Percentiles rank a stretch among this genome's conserved stretches.
Conservation (phyloP, 2,329 filamentous ascomycete species). For the Aspergillus tubingensis region DNA sequence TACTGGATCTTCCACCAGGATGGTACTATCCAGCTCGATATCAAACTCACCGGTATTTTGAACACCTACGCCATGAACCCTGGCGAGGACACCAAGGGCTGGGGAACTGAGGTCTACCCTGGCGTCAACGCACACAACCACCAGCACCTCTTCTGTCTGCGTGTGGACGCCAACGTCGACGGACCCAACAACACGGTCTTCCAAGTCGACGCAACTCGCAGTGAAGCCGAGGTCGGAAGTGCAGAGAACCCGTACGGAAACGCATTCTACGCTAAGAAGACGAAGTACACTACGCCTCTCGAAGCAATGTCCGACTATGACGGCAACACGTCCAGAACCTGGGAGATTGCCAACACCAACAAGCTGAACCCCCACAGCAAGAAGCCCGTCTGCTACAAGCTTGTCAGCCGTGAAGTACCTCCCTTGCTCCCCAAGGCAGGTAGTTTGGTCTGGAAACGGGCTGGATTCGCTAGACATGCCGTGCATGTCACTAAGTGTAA, state of each 20-base stretch:
- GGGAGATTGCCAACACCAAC: slow-evolving; percentile 86
- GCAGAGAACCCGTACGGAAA: slow-evolving; percentile 86
- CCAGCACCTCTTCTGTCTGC: slow-evolving; percentile 90
- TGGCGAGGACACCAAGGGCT: slow-evolving; percentile 78
- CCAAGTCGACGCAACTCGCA: slow-evolving; percentile 73
- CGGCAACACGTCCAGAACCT: slow-evolving; percentile 74
- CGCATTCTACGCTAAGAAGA: slow-evolving; percentile 83
- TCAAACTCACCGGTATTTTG: slow-evolving; percentile 87
- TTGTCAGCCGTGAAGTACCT: slow-evolving; percentile 83
- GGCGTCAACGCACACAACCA: slow-evolving; percentile 95
- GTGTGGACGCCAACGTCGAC: slow-evolving; percentile 84
- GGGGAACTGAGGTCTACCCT: slow-evolving; percentile 89
- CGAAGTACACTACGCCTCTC: slow-evolving; percentile 70
- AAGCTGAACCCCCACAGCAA: slow-evolving; percentile 83
- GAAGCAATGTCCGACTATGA: slow-evolving; percentile 78
- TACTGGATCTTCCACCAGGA: slow-evolving; percentile 94
- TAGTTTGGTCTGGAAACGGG: slow-evolving; percentile 83
- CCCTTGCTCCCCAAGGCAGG: slow-evolving; percentile 76
- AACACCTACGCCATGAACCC: slow-evolving; percentile 85
- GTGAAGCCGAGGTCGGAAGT: slow-evolving; percentile 74
- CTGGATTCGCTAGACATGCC: slow-evolving; percentile 82
- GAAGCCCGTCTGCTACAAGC: slow-evolving; percentile 84
- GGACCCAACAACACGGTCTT: slow-evolving; percentile 83
- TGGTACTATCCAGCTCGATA: slow-evolving; percentile 86
- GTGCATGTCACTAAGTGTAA: slow-evolving; percentile 88